Base-by-base conservation (phyloP, 2,329 filamentous ascomycete species). In the Metarhizium anisopliae region DNA sequence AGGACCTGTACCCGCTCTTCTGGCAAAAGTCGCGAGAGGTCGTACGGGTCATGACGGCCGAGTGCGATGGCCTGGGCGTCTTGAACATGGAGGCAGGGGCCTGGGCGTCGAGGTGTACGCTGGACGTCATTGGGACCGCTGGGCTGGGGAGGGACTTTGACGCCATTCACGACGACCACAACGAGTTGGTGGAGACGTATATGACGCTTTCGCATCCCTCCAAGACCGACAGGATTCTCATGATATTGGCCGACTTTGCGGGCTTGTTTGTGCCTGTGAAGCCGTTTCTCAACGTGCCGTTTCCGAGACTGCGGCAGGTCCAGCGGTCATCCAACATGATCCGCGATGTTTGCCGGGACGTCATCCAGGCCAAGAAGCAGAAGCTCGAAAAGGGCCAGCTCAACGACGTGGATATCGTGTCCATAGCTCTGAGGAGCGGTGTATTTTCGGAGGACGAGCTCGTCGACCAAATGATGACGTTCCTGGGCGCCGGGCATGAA, bases 1-100 rank as follows among this genome's bases (percentile, higher is more conserved):
- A 94, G 67, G 81, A 93, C 57, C 74, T 96, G 13, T 94, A 95
- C 63, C 86, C 89, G 0, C 73, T 87, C 6, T 95, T 96, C 70
- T 96, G 90, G 90, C 64, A 72, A 18, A 95, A 95, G 71, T 81
- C 85, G 1, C 70, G 79, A 7, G 85, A 93, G 66, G 80, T 85
- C 62, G 25, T 25, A 25, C 25, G 25, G 25, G 25, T 25, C 25
- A 25, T 25, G 25, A 25, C 25, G 25, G 25, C 25, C 25, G 25
- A 25, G 25, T 25, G 25, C 25, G 25, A 25, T 25, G 25, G 25
- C 25, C 3, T 25, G 83, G 65, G 70, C 7, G 59, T 64, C 52
- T 71, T 70, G 16, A 71, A 80, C 4, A 66, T 89, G 20, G 80
- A 87, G 59, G 74, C 86, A 2, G 72, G 77, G 50, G 68, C 72